A percentile compares a stretch with the other conserved stretches of the same genome.
These are phyloP conservation scores for Triticum turgidum DNA, from an alignment of 176 grass and related monocot genomes.

Conservation along the genomic window DNA sequence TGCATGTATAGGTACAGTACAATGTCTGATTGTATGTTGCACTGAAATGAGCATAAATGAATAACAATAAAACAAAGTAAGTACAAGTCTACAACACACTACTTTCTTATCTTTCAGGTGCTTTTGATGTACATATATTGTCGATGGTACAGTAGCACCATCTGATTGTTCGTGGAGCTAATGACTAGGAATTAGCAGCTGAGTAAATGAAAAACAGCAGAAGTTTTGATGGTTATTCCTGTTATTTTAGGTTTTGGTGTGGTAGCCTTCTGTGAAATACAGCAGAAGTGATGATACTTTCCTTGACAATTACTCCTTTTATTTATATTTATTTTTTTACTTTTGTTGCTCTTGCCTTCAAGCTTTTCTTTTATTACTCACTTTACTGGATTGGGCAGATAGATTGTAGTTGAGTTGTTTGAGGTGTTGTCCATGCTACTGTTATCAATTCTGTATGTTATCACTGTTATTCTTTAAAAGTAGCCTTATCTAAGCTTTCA, in stretches of 20 bases:
- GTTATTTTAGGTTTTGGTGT: background rate
- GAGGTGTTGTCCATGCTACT: background rate
- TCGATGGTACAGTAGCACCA: background rate
- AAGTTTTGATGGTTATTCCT: background rate
- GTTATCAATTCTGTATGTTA: background rate
- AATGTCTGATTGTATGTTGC: background rate
- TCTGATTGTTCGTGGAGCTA: conserved; percentile 4
- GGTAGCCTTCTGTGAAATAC: background rate
- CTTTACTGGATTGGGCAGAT: background rate
- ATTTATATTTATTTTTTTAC: too few relatives aligned
- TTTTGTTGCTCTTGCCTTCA: background rate
- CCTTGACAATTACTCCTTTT: background rate
- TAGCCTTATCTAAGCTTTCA: background rate
- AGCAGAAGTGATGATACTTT: background rate
- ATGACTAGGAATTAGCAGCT: too few relatives aligned
- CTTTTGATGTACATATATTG: conserved; percentile 4
- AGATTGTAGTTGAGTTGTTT: background rate
- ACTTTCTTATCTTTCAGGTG: conserved; percentile 7
- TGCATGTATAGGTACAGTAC: background rate
- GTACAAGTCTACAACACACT: background rate
- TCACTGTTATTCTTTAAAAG: background rate
- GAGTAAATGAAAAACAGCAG: background rate
- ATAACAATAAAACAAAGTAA: background rate
- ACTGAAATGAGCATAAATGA: conserved; percentile 28
- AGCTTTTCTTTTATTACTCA: background rate